phyloP scores from a whole-genome alignment of 176 grass and related monocot genomes.

The Pontederia crassipes region DNA sequence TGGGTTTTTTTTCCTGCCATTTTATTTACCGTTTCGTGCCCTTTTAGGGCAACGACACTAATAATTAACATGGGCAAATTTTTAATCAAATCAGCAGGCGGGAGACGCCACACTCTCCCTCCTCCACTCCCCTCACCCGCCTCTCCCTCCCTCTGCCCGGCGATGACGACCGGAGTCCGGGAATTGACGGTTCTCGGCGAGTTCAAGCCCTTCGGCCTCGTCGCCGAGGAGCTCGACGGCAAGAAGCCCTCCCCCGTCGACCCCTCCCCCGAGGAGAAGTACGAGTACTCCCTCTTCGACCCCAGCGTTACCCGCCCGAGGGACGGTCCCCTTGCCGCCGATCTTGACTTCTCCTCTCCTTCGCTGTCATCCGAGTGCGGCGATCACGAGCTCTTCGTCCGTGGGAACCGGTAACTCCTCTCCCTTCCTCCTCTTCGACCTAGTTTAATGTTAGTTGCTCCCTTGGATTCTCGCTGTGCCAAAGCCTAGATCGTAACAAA shows the following conservation, averaged over 20 bases:
- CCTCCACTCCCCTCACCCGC: not conserved
- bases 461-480: not conserved
- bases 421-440: not conserved
- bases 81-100: not conserved
- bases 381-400: constrained; percentile 96
- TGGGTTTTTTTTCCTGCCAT: too few relatives aligned
- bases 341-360: constrained; percentile 12
- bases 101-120: not conserved
- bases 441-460: too few relatives aligned
- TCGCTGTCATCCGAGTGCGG: constrained; percentile 33
- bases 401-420: constrained; percentile 49
- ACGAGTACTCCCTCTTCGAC: constrained; percentile 75
- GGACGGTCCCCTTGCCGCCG: constrained; percentile 23
- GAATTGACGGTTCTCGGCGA: constrained; percentile 62
- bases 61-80: too few relatives aligned
- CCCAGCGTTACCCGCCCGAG: constrained; percentile 36
- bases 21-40: too few relatives aligned
- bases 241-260: constrained; percentile 18
- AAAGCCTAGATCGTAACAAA: not conserved
- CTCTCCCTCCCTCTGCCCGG: not conserved
- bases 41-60: too few relatives aligned
- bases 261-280: constrained; percentile 26
- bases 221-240: constrained; percentile 55
- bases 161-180: constrained; percentile 42
- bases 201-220: constrained; percentile 72